A percentile compares a stretch with the other conserved stretches of the same genome.
phyloP scores from a whole-genome alignment of 176 grass and related monocot genomes.

The Saccharum spontaneum region DNA sequence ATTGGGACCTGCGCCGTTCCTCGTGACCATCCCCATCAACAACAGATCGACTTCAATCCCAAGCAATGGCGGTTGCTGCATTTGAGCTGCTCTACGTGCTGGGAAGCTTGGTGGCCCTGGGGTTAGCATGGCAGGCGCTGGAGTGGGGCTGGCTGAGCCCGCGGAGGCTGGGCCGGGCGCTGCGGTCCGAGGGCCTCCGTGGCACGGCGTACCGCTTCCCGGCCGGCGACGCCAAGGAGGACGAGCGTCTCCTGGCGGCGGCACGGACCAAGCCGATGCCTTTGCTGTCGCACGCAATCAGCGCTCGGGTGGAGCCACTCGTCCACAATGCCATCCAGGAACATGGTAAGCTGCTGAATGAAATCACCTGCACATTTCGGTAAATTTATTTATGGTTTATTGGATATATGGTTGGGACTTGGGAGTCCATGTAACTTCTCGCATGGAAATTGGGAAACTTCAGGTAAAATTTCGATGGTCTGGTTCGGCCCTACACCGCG shows the following conservation, averaged over 20 bases:
- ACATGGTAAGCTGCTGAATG: background rate
- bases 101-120: background rate
- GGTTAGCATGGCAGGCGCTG: constrained; percentile 1
- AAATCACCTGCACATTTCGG: background rate
- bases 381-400: background rate
- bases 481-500: constrained; percentile 41
- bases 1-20: background rate
- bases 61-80: background rate
- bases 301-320: background rate
- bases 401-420: too few relatives aligned
- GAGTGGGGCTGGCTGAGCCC: constrained; percentile 11
- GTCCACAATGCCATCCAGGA: background rate
- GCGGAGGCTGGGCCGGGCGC: constrained; percentile 1
- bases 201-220: constrained; percentile 13
- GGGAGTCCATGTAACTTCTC: background rate
- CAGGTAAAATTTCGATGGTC: constrained; percentile 46
- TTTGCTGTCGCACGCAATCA: constrained; percentile 1
- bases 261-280: constrained; percentile 17
- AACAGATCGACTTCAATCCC: background rate
- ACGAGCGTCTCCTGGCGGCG: background rate
- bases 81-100: background rate
- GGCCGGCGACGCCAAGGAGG: constrained; percentile 1
- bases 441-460: background rate
- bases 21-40: background rate
- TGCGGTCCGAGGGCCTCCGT: constrained; percentile 17